These are phyloP conservation scores for Amaranthus palmeri DNA, from an alignment of 148 eudicot genomes.

Conservation along the genomic window DNA sequence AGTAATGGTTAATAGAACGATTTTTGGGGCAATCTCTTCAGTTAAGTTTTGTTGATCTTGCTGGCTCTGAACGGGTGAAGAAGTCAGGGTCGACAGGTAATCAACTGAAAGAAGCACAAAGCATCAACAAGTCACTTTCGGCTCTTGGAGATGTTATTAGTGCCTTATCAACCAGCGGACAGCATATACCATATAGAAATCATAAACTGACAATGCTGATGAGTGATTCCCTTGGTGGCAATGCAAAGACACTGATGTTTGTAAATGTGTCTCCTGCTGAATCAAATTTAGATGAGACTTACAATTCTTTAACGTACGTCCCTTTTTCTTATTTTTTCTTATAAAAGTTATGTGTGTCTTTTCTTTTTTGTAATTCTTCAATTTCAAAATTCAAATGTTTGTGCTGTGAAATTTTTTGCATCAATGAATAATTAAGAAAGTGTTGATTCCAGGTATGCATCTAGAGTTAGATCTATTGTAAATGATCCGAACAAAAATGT, in stretches of 20 bases:
- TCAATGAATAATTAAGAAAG: neutral
- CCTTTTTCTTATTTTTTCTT: neutral
- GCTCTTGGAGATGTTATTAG: constrained; percentile 98
- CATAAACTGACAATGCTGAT: constrained; percentile 96
- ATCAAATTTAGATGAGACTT: constrained; percentile 90
- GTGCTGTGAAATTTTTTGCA: neutral
- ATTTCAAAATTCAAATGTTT: neutral
- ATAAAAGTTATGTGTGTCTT: neutral
- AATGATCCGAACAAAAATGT: constrained; percentile 95
- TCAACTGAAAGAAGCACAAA: constrained; percentile 94
- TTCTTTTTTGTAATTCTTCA: neutral
- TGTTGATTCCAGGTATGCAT: constrained; percentile 64
- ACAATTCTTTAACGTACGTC: constrained; percentile 85
- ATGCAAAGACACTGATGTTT: constrained; percentile 96
- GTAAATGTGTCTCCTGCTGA: constrained; percentile 92
- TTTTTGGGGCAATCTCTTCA: constrained; percentile 27
- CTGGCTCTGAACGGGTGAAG: constrained; percentile 96
- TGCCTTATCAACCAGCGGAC: constrained; percentile 76
- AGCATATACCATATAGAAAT: constrained; percentile 91
- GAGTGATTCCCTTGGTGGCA: constrained; percentile 99
- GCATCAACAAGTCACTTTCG: constrained; percentile 94
- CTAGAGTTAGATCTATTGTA: constrained; percentile 88
- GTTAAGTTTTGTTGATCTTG: constrained; percentile 98
- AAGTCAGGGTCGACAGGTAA: constrained; percentile 89
- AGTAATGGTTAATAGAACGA: neutral